phyloP scores from a whole-genome alignment of 768 basidiomycete species.

The Grammothele lineata region DNA sequence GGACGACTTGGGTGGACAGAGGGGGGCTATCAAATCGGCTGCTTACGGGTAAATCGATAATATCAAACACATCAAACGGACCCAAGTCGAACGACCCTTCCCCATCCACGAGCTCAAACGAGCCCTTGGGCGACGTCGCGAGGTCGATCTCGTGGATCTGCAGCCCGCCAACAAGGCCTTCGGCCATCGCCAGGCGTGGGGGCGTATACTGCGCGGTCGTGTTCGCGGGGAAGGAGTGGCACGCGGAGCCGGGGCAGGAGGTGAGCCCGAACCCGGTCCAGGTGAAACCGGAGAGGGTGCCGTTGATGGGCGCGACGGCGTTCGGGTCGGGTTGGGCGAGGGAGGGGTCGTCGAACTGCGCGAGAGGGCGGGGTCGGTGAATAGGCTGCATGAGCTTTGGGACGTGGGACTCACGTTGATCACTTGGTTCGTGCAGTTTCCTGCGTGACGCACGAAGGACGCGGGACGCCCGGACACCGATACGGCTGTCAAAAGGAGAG shows the following conservation, averaged over 20 bases:
- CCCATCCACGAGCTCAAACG: neutral
- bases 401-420: no score
- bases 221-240: neutral
- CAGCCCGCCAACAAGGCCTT: neutral
- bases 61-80: slow-evolving; percentile 1
- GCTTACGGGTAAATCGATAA: neutral
- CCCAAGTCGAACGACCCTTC: slow-evolving; percentile 3
- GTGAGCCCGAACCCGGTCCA: neutral
- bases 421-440: neutral
- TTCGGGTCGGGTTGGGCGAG: neutral
- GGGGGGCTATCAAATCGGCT: no score
- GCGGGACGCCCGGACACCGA: no score
- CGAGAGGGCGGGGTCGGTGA: no score
- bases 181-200: neutral
- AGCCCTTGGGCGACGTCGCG: slow-evolving; percentile 3
- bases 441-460: neutral
- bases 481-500: no score
- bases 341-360: neutral
- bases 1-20: no score
- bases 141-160: neutral
- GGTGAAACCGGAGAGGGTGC: neutral
- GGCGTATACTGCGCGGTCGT: neutral
- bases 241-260: neutral
- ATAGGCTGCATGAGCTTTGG: no score
- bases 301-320: neutral